Conservation (phyloP, 176 grass and related monocot genomes). For the Bolboschoenus planiculmis region DNA sequence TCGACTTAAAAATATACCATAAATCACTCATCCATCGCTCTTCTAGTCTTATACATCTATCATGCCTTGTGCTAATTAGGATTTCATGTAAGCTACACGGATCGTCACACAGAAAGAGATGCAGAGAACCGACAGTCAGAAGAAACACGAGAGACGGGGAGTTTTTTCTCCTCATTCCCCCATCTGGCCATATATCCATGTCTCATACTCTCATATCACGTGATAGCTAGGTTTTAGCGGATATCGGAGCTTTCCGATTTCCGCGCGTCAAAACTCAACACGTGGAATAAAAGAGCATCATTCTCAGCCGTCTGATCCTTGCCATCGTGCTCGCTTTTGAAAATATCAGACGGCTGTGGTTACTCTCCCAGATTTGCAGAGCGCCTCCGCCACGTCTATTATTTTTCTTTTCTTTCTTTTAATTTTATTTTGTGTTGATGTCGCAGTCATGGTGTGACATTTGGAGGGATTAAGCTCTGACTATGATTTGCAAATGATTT, state of each 20-base stretch:
- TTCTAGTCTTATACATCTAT: neutral
- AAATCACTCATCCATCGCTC: too few relatives aligned
- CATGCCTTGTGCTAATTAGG: neutral
- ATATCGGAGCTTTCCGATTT: neutral
- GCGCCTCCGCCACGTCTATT: too few relatives aligned
- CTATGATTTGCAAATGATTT: neutral
- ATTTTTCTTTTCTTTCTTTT: neutral
- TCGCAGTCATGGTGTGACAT: neutral
- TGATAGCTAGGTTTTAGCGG: neutral
- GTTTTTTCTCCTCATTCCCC: neutral
- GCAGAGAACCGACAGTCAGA: neutral
- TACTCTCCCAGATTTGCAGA: neutral
- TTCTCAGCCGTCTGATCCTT: neutral
- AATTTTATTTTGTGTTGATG: too few relatives aligned
- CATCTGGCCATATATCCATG: too few relatives aligned
- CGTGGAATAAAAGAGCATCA: neutral
- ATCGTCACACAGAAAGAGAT: neutral
- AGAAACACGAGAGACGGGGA: neutral
- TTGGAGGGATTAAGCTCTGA: neutral
- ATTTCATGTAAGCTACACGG: neutral
- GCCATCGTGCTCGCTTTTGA: neutral
- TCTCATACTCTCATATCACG: conserved; percentile 1
- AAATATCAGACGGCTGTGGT: neutral
- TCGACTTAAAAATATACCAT: too few relatives aligned
- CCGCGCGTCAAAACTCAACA: neutral